A percentile compares a stretch with the other conserved stretches of the same genome.
phyloP scores from a whole-genome alignment of 805 yeast genomes.

The Wickerhamomyces subpelliculosus region DNA sequence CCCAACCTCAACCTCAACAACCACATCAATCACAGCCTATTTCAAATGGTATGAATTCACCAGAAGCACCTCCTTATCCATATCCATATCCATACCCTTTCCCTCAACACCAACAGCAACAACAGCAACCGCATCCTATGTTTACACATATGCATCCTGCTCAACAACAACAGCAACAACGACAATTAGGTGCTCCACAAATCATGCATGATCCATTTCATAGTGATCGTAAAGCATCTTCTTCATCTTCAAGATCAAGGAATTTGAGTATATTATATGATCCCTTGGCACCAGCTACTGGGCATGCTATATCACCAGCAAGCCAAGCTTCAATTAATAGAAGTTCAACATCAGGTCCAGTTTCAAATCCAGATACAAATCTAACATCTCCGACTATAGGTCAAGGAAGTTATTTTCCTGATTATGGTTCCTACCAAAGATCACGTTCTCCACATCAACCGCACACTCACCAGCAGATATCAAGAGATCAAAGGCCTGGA shows the following conservation, averaged over 20 bases:
- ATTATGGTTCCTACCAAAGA: conserved; percentile 8
- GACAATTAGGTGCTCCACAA: conserved; percentile 1
- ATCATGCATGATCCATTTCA: conserved; percentile 19
- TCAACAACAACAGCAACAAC: conserved; percentile 2
- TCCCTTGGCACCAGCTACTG: conserved; percentile 17
- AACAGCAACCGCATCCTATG: conserved; percentile 7
- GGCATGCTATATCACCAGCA: conserved; percentile 10
- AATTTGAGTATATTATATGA: conserved; percentile 21
- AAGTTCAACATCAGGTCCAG: conserved; percentile 13
- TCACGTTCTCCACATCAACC: conserved; percentile 11
- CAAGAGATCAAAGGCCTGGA: conserved; percentile 17
- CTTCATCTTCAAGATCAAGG: conserved; percentile 17
- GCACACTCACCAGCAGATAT: conserved; percentile 8
- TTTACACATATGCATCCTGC: conserved; percentile 2
- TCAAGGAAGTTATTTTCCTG: conserved; percentile 15
- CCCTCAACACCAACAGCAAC: conserved; percentile 1
- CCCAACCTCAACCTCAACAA: conserved; percentile 9
- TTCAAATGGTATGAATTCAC: neutral
- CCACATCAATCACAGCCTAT: conserved; percentile 3
- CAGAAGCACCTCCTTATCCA: conserved; percentile 1
- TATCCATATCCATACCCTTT: conserved; percentile 3
- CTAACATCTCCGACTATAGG: conserved; percentile 2
- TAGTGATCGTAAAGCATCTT: conserved; percentile 15
- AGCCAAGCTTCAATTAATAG: conserved; percentile 4
- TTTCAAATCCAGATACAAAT: conserved; percentile 6